A percentile compares a stretch with the other conserved stretches of the same genome.
Evolutionary conservation across 305 asterid species (phyloP).

Genomic region (Rubia occidens): DNA sequence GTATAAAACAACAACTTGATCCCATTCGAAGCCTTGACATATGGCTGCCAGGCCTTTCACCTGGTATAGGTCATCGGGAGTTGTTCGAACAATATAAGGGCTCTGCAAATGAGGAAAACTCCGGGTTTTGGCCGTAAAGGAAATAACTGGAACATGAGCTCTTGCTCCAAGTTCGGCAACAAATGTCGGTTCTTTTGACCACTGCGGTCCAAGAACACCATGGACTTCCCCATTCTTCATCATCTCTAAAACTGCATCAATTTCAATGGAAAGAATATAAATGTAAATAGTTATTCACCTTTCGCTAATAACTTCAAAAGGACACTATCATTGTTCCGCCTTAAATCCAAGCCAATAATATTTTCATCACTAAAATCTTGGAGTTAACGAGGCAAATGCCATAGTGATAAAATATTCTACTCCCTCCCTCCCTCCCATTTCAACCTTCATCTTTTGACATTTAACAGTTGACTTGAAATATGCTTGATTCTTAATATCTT

Average conservation of each 20-base stretch:
- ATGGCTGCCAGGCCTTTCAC: constrained; percentile 44
- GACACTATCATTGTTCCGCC: too few species aligned
- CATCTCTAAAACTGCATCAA: constrained; percentile 27
- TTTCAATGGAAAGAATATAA: background rate
- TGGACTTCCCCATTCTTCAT: constrained; percentile 26
- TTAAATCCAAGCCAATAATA: too few species aligned
- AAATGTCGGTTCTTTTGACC: constrained; percentile 19
- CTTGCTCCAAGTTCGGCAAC: constrained; percentile 26
- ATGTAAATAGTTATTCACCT: too few species aligned
- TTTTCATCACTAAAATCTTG: too few species aligned
- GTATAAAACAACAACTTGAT: constrained; percentile 29
- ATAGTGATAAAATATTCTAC: too few species aligned
- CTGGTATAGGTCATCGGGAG: constrained; percentile 37
- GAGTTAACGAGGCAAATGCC: too few species aligned
- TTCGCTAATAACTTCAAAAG: too few species aligned
- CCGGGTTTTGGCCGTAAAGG: constrained; percentile 32
- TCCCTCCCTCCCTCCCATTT: too few species aligned
- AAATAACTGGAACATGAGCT: constrained; percentile 32
- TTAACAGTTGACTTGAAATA: too few species aligned
- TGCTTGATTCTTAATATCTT: too few species aligned
- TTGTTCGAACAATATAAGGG: constrained; percentile 30
- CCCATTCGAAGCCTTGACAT: constrained; percentile 39
- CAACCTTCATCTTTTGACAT: too few species aligned
- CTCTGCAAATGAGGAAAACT: constrained; percentile 20
- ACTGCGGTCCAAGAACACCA: constrained; percentile 32